A percentile compares a stretch with the other conserved stretches of the same genome.
phyloP scores from a whole-genome alignment of 2,329 filamentous ascomycete genomes.

The Fusarium haematococcum region DNA sequence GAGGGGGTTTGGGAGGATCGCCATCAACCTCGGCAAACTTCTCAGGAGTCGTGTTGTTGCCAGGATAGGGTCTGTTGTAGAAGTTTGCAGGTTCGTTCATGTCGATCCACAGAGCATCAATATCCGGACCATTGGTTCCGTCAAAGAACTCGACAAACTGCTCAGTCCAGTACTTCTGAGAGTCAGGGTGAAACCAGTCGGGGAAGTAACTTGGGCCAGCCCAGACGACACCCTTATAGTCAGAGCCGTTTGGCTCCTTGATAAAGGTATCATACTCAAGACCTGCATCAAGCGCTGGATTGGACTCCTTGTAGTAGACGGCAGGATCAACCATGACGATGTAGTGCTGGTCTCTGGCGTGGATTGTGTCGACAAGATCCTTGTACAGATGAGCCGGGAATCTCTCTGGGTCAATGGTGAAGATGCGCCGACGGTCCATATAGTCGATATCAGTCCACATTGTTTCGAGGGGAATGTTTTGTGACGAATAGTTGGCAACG shows the following conservation, averaged over 20 bases:
- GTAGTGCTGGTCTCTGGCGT: conserved; percentile 75
- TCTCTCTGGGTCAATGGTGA: conserved; percentile 73
- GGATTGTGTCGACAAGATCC: conserved; percentile 74
- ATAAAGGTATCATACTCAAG: conserved; percentile 60
- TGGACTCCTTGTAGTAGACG: conserved; percentile 62
- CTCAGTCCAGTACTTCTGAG: conserved; percentile 75
- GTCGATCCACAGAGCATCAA: conserved; percentile 83
- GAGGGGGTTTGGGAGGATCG: conserved; percentile 70
- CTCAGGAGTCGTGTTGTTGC: conserved; percentile 52
- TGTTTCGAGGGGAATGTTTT: conserved; percentile 72
- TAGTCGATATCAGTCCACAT: conserved; percentile 59
- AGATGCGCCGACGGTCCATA: conserved; percentile 54
- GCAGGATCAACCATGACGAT: conserved; percentile 85
- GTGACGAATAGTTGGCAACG: conserved; percentile 74
- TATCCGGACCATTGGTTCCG: conserved; percentile 72
- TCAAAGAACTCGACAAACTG: conserved; percentile 76
- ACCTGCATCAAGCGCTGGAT: conserved; percentile 51
- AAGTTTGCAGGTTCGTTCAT: conserved; percentile 62
- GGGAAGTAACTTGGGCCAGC: conserved; percentile 77
- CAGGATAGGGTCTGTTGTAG: conserved; percentile 47
- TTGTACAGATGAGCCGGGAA: conserved; percentile 73
- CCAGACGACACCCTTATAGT: conserved; percentile 79
- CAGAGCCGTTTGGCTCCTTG: conserved; percentile 63
- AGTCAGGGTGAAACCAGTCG: conserved; percentile 78
- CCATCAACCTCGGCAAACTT: conserved; percentile 52